Percentiles rank a stretch among this genome's conserved stretches.
phyloP scores from a whole-genome alignment of 78 protist species.

The Polysphondylium violaceum region DNA sequence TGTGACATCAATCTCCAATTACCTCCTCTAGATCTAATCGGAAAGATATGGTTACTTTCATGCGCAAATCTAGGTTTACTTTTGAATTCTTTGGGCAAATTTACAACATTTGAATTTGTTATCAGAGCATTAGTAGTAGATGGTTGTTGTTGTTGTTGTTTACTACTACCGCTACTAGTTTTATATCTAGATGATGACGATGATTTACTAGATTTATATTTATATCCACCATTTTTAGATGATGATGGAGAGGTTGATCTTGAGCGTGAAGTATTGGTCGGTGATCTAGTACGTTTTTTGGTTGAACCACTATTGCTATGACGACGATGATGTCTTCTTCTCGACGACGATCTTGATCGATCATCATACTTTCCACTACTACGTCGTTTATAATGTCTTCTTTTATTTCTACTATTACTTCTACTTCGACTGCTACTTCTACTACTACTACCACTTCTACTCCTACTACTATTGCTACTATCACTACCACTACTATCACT shows the following conservation, averaged over 20 bases:
- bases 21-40: conserved; percentile 18
- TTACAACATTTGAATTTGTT: not conserved
- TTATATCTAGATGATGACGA: not conserved
- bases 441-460: no score
- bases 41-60: conserved; percentile 27
- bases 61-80: conserved; percentile 32
- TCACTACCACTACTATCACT: not conserved
- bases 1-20: conserved; percentile 30
- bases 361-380: no score
- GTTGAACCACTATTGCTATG: conserved; percentile 1
- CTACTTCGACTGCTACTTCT: no score
- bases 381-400: no score
- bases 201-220: not conserved
- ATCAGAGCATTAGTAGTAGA: not conserved
- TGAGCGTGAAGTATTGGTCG: not conserved
- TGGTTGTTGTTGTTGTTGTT: no score
- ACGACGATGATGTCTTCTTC: not conserved
- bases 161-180: not conserved
- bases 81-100: not conserved
- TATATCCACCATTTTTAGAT: not conserved
- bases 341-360: no score
- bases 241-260: not conserved
- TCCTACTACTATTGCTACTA: no score
- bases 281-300: not conserved
- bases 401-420: no score